Percentiles rank a stretch among this genome's conserved stretches.
phyloP scores from a whole-genome alignment of 1,139 yeast species.

The Diutina mesorugosa region DNA sequence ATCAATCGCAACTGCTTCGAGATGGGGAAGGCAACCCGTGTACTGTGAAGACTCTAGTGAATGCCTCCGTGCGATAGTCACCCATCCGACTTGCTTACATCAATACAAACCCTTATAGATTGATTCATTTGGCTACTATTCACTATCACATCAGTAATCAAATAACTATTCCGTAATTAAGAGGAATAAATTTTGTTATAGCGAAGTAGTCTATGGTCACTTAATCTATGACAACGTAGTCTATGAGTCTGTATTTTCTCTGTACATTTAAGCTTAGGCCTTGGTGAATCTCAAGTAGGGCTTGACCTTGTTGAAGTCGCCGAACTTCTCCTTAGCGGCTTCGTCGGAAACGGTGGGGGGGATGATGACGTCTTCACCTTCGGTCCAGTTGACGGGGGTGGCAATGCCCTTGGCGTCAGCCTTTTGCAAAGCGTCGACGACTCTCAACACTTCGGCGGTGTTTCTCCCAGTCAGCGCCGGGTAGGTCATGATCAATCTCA shows the following conservation, averaged over 20 bases:
- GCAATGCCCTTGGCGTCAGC: constrained; percentile 72
- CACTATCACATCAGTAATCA: too few species aligned
- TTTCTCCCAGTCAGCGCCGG: constrained; percentile 92
- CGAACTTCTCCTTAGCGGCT: constrained; percentile 72
- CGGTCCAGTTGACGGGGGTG: constrained; percentile 67
- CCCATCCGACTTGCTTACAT: too few species aligned
- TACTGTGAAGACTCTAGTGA: not conserved
- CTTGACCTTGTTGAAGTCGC: constrained; percentile 67
- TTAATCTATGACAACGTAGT: too few species aligned
- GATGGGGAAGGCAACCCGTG: not conserved
- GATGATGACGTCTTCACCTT: constrained; percentile 79
- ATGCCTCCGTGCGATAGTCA: not conserved
- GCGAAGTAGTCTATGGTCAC: too few species aligned
- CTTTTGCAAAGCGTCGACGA: constrained; percentile 71
- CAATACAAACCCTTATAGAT: too few species aligned
- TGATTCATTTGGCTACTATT: too few species aligned
- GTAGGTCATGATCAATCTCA: constrained; percentile 70
- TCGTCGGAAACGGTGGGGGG: constrained; percentile 75
- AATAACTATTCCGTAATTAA: too few species aligned
- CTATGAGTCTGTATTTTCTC: not conserved
- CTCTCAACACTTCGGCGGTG: constrained; percentile 78
- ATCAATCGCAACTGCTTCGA: not conserved
- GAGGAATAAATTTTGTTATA: too few species aligned
- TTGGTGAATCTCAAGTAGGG: constrained; percentile 45
- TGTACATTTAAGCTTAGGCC: constrained; percentile 4